phyloP scores from a whole-genome alignment of 83 land plant species.

The Picea abies region DNA sequence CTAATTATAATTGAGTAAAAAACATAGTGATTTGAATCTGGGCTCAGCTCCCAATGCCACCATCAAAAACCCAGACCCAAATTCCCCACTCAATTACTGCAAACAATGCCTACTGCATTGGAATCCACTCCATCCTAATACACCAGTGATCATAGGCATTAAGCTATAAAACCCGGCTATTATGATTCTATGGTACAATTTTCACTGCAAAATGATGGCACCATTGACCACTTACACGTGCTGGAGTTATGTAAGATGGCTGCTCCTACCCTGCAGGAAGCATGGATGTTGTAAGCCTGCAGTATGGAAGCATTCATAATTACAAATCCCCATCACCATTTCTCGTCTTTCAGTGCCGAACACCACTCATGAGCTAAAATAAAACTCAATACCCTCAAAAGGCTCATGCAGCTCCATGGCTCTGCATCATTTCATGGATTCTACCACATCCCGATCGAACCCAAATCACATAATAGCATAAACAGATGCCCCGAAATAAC shows the following conservation, averaged over 20 bases:
- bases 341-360: not conserved
- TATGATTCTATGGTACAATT: conserved; percentile 10
- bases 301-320: not conserved
- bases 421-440: conserved; percentile 9
- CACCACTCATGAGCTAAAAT: too few species aligned
- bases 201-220: conserved; percentile 3
- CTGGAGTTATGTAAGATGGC: not conserved
- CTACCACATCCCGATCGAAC: not conserved
- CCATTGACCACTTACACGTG: not conserved
- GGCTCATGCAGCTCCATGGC: not conserved
- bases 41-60: conserved; percentile 12
- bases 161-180: conserved; percentile 3
- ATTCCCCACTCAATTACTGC: conserved; percentile 13
- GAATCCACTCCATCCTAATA: not conserved
- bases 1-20: conserved; percentile 5
- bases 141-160: not conserved
- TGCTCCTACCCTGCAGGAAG: conserved; percentile 14
- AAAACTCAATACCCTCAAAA: not conserved
- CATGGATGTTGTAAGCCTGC: conserved; percentile 3
- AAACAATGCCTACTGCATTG: conserved; percentile 15
- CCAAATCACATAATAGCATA: not conserved
- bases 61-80: conserved; percentile 13
- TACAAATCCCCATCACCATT: conserved; percentile 12
- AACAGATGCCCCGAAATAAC: not conserved
- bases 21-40: conserved; percentile 3